Conservation (phyloP, 306 rosid species). For the Sechiopsis laciniata region DNA sequence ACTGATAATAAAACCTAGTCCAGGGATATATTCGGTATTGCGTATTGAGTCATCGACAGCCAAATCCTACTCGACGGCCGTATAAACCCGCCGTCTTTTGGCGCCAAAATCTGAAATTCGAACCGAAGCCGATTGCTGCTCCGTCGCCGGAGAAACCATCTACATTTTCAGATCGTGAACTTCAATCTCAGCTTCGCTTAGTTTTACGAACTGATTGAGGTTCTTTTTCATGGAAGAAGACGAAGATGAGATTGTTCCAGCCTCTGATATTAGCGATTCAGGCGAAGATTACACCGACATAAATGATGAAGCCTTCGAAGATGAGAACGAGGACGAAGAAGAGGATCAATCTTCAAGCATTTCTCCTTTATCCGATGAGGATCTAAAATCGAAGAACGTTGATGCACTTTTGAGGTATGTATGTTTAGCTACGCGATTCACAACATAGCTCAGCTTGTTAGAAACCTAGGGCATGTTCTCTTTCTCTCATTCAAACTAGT, state of each 20-base stretch:
- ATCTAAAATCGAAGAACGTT: conserved; percentile 70
- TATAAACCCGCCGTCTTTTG: conserved; percentile 5
- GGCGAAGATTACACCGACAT: conserved; percentile 36
- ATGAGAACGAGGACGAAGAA: conserved; percentile 13
- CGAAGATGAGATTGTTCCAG: conserved; percentile 38
- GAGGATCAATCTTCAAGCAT: conserved; percentile 6
- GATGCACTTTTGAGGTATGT: conserved; percentile 69
- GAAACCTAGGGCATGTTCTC: not conserved
- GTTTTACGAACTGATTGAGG: not conserved
- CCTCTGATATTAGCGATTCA: conserved; percentile 42
- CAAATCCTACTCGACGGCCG: not conserved
- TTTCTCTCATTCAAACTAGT: not conserved
- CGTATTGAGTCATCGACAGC: no score
- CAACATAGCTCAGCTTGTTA: not conserved
- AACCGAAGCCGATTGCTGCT: conserved; percentile 9
- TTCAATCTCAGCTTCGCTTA: not conserved
- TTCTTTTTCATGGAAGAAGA: conserved; percentile 36
- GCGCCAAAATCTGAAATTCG: conserved; percentile 13
- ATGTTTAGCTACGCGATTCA: not conserved
- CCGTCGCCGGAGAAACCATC: not conserved
- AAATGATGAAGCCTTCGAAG: conserved; percentile 26
- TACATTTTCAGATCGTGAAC: not conserved
- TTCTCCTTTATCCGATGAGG: conserved; percentile 31
- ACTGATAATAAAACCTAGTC: no score
- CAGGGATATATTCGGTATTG: no score